Conservation (phyloP, 805 yeast species). For the Candida caryicola region DNA sequence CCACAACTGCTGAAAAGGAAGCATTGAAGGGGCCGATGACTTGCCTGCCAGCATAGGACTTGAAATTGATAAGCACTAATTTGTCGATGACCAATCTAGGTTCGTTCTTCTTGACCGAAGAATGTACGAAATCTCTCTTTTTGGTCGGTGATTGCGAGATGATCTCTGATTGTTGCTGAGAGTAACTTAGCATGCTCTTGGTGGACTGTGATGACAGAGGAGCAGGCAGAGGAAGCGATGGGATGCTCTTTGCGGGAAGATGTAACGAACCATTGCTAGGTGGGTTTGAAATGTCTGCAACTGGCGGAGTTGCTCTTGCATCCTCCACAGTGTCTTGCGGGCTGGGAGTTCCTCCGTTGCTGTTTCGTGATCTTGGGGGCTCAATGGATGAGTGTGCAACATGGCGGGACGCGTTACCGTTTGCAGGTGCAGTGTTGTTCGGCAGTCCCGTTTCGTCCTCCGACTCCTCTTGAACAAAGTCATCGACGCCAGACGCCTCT, state of each 20-base stretch:
- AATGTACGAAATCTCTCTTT: slow-evolving; percentile 18
- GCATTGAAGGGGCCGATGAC: slow-evolving; percentile 92
- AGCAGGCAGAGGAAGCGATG: not conserved
- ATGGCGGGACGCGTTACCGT: not conserved
- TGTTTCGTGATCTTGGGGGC: no score
- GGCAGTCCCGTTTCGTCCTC: not conserved
- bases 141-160: slow-evolving; percentile 29
- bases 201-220: not conserved
- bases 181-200: slow-evolving; percentile 20
- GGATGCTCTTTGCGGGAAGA: not conserved
- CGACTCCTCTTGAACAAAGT: slow-evolving; percentile 3
- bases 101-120: slow-evolving; percentile 20
- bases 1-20: slow-evolving; percentile 94
- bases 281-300: no score
- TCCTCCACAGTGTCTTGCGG: no score
- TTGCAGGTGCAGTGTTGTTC: not conserved
- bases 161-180: slow-evolving; percentile 27
- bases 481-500: not conserved
- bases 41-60: slow-evolving; percentile 93
- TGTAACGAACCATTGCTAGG: no score
- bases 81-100: slow-evolving; percentile 73
- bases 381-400: no score
- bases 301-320: no score
- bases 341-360: no score
- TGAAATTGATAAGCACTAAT: slow-evolving; percentile 78